A percentile compares a stretch with the other conserved stretches of the same genome.
phyloP scores from a whole-genome alignment of 2,329 filamentous ascomycete species.

The Exophiala bonariae region DNA sequence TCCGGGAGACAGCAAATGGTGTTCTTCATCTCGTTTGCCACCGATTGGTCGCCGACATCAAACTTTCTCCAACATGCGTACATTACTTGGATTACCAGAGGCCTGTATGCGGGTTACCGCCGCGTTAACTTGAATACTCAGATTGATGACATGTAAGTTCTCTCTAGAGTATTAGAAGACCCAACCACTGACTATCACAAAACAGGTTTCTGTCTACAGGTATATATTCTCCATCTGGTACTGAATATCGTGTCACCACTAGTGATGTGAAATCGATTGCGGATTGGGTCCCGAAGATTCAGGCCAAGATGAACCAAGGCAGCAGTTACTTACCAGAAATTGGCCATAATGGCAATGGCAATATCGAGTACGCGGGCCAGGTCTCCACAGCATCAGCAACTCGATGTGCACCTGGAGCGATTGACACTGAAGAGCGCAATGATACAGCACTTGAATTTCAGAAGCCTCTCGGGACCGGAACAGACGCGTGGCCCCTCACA shows the following conservation, averaged over 20 bases:
- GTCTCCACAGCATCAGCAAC: conserved; percentile 21
- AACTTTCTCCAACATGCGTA: conserved; percentile 62
- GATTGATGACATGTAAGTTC: conserved; percentile 57
- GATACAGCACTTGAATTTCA: conserved; percentile 51
- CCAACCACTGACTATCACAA: neutral
- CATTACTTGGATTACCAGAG: conserved; percentile 63
- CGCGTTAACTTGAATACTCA: conserved; percentile 57
- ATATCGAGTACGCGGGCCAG: conserved; percentile 42
- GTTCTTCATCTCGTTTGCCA: conserved; percentile 58
- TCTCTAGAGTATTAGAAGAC: neutral
- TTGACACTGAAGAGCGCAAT: conserved; percentile 47
- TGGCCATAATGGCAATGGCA: conserved; percentile 58
- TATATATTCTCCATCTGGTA: conserved; percentile 39
- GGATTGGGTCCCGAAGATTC: conserved; percentile 42
- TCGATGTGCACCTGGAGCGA: conserved; percentile 38
- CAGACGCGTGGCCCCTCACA: conserved; percentile 48
- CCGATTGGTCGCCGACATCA: conserved; percentile 54
- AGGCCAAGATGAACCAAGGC: conserved; percentile 50
- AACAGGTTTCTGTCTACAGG: neutral
- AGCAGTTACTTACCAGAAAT: conserved; percentile 56
- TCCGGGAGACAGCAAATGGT: conserved; percentile 61
- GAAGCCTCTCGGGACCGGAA: conserved; percentile 54
- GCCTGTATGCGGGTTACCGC: conserved; percentile 57
- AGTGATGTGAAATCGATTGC: conserved; percentile 50
- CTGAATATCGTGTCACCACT: conserved; percentile 50